Conservation (phyloP, 768 basidiomycete genomes). For the Tulasnella sp. region DNA sequence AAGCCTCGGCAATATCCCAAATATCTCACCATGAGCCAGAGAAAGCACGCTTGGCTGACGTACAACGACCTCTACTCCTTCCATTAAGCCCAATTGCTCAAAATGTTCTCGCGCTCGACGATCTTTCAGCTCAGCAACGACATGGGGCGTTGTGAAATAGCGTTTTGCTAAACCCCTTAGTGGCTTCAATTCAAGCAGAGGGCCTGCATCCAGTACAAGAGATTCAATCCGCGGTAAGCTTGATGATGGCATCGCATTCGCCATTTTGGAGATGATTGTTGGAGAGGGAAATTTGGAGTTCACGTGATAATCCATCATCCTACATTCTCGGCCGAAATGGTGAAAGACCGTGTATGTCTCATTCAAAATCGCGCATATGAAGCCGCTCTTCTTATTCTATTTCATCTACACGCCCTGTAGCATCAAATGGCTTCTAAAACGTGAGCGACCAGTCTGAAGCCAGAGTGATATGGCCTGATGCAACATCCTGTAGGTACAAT, state of each 20-base stretch:
- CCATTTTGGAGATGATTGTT: too few relatives aligned
- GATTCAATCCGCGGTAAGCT: constrained; percentile 29
- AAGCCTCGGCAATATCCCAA: neutral
- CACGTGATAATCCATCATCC: too few relatives aligned
- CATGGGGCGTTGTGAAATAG: constrained; percentile 82
- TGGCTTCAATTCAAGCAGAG: constrained; percentile 76
- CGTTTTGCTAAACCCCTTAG: constrained; percentile 77
- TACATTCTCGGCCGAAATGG: too few relatives aligned
- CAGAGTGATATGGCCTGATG: neutral
- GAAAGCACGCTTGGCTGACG: constrained; percentile 57
- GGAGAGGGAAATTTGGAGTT: too few relatives aligned
- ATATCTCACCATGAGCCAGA: constrained; percentile 37
- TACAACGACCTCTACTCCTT: constrained; percentile 63
- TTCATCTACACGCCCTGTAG: too few relatives aligned
- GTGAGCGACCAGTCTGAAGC: constrained; percentile 6
- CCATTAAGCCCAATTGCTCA: constrained; percentile 56
- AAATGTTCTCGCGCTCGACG: constrained; percentile 77
- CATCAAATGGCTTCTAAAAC: constrained; percentile 17
- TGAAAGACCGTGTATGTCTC: too few relatives aligned
- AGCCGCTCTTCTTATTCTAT: too few relatives aligned
- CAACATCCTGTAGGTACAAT: constrained; percentile 45
- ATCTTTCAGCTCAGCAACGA: constrained; percentile 82
- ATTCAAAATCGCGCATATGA: too few relatives aligned
- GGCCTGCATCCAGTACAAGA: constrained; percentile 88
- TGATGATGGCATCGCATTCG: neutral